Base-by-base conservation (phyloP, 805 yeast genomes). In the Lachancea nothofagi region DNA sequence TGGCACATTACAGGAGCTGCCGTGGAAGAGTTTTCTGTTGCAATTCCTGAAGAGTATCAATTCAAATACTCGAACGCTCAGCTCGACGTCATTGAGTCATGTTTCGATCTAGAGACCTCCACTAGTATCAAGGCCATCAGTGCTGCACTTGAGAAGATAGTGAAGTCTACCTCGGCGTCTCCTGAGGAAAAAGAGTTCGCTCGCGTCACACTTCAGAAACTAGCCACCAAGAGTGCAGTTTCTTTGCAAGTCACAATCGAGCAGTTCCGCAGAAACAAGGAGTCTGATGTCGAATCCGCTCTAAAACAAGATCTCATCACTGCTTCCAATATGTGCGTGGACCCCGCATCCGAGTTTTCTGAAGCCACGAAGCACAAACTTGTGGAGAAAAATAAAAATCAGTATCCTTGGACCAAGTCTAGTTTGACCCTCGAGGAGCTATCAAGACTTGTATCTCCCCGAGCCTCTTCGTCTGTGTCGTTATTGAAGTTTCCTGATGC, bases 11-110 rank as follows among this genome's bases (percentile, higher is more conserved):
- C 90, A 24, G 80, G 82, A 62, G 70, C 69, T 36, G 77, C 88
- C 4, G 75, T 90, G 43, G 87, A 86, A 54, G 96, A 88, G 58
- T 90, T 78, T 58, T 67, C 82, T 12, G 80, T 76, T 41, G 78
- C 77, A 29, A 65, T 80, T 38, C 93, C 95, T 23, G 66, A 61
- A 29, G 71, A 69, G 55, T 80, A 78, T 64, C 62, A 71, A 51
- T 83, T 76, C 58, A 78, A 75, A 45, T 75, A 72, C 51, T 53
- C 78, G 14, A 57, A 66, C 3, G 78, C 71, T 23, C 74, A 84
- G 50, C 67, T 87, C 33, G 61, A 66, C 36, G 67, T 79, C 22
- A 81, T 93, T 53, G 94, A 86, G 53, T 55, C 57, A 17, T 78
- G 86, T 33, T 93, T 90, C 61, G 61, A 75, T 40, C 59, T 71